Conservation (phyloP, 805 yeast genomes). For the Candida tallmaniae region DNA sequence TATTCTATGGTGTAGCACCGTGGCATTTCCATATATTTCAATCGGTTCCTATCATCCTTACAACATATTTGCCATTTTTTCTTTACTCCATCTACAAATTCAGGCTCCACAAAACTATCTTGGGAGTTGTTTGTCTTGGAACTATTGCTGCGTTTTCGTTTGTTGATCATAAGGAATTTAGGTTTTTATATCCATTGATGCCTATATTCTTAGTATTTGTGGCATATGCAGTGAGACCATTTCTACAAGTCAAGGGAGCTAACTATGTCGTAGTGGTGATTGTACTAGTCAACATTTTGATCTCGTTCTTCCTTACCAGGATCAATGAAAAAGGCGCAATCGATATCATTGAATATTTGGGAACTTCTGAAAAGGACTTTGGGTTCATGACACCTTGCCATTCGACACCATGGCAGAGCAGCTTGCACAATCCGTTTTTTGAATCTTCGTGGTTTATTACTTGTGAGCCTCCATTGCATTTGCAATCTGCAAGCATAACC, state of each 20-base stretch:
- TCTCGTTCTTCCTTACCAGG: conserved; percentile 52
- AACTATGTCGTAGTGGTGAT: conserved; percentile 12
- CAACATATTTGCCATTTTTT: conserved; percentile 63
- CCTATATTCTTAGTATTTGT: conserved; percentile 62
- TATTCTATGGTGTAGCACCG: conserved; percentile 81
- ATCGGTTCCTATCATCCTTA: conserved; percentile 72
- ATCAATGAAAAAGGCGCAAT: conserved; percentile 86
- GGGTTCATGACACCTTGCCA: conserved; percentile 96
- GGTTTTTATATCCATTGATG: conserved; percentile 82
- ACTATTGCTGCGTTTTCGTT: conserved; percentile 57
- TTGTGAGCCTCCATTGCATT: conserved; percentile 83
- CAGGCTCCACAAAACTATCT: conserved; percentile 10
- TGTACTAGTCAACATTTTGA: conserved; percentile 29
- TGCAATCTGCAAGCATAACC: conserved; percentile 14
- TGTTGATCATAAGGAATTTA: conserved; percentile 82
- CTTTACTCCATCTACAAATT: conserved; percentile 18
- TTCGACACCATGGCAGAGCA: conserved; percentile 92
- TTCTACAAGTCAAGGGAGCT: not conserved
- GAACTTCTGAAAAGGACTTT: conserved; percentile 42
- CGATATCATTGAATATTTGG: conserved; percentile 52
- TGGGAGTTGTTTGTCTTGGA: conserved; percentile 25
- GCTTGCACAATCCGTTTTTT: conserved; percentile 56
- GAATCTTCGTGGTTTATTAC: conserved; percentile 66
- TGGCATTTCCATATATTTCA: conserved; percentile 82
- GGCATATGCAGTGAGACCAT: conserved; percentile 32